Conservation (phyloP, 768 basidiomycete species). For the Mycena rebaudengoi region DNA sequence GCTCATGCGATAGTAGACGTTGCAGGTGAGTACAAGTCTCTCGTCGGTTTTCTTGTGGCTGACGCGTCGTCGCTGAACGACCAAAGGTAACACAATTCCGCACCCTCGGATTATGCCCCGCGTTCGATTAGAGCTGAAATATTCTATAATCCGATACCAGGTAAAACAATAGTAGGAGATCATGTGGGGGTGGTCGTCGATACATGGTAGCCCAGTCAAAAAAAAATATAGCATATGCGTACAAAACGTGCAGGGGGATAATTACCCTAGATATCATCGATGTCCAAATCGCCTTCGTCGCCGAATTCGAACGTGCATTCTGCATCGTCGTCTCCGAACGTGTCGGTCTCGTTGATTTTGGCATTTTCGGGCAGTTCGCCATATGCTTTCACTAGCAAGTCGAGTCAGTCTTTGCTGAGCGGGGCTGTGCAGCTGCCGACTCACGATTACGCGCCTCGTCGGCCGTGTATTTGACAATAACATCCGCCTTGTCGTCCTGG, state of each 20-base stretch:
- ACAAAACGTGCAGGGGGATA: conserved; percentile 4
- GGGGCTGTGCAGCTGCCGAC: conserved; percentile 35
- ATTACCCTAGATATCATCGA: conserved; percentile 85
- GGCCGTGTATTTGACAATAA: conserved; percentile 98
- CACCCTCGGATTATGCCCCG: too few species aligned
- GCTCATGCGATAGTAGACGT: conserved; percentile 37
- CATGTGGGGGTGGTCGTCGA: conserved; percentile 28
- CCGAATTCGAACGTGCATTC: conserved; percentile 92
- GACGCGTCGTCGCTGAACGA: too few species aligned
- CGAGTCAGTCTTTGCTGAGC: conserved; percentile 13
- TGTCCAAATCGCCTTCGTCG: conserved; percentile 88
- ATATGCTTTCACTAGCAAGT: conserved; percentile 85
- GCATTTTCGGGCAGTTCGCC: conserved; percentile 97
- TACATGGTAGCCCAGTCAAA: conserved; percentile 23
- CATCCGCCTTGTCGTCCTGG: conserved; percentile 99
- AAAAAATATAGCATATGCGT: background rate
- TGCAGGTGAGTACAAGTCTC: background rate
- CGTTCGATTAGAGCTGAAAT: too few species aligned
- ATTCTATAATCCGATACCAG: conserved; percentile 26
- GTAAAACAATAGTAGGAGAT: conserved; percentile 26
- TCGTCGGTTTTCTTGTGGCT: background rate
- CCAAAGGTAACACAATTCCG: too few species aligned
- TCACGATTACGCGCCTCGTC: conserved; percentile 88
- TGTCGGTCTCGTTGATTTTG: conserved; percentile 97
- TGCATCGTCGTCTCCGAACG: conserved; percentile 89